Base-by-base conservation (phyloP, 371 early-diverging fungal species). In the Amoeboradix gromovi region DNA sequence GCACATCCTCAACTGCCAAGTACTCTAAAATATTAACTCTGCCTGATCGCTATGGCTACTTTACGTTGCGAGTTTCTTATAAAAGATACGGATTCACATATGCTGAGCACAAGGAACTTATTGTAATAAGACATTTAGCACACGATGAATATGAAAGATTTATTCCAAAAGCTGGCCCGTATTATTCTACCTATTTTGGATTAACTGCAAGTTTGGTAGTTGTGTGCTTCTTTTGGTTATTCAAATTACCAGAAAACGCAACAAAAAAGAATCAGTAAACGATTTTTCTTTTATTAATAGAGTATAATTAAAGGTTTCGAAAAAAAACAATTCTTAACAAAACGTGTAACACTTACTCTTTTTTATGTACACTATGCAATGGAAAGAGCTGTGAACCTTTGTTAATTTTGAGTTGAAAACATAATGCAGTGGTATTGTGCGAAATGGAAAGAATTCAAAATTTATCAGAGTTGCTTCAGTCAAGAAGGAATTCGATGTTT, bases 11-110 rank as follows among this genome's bases (percentile, higher is more conserved):
- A 1, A 1, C 29, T 30, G 1, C 69, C 0, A 67, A 68, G 2
- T 27, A 69, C 30, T 73, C 74, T 31, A 68, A 73, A 5, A 78
- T 79, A 31, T 70, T 94, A 66, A 79, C 78, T 66, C 79, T 94
- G 31, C 97, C 97, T 31, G 94, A 94, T 74, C 85, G 85, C 28
- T 90, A 92, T 76, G 97, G 97, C 71, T 92, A 93, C 17, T 96
- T 88, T 77, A 94, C 92, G 2, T 86, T 94, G 77, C 84, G 83
- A 68, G 87, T 93, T 67, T 87, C 90, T 73, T 93, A 93, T 78
- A 86, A 88, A 74, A 83, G 89, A 66, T 78, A 84, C 1, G 94
- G 94, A 0, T 75, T 81, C 67, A 79, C 86, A 16, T 87, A 82
- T 71, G 71, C 94, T 29, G 77, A 79, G 68, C 83, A 83, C 0